Conservation (phyloP, 768 basidiomycete species). For the Lanmaoa rubissima region DNA sequence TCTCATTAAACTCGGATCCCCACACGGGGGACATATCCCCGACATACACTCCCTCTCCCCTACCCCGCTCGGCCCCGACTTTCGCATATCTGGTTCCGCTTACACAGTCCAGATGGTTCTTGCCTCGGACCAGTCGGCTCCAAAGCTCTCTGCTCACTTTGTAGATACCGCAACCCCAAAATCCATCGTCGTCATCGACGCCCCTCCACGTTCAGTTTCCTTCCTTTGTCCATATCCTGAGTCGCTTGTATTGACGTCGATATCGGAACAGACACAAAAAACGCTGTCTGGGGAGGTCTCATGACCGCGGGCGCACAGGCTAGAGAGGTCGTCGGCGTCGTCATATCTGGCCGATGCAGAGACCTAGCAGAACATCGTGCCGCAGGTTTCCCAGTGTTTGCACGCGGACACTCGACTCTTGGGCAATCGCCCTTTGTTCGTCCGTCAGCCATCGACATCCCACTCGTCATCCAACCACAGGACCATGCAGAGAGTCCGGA, state of each 20-base stretch:
- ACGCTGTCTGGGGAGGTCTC: conserved; percentile 90
- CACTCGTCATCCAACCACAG: conserved; percentile 46
- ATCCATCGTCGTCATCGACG: conserved; percentile 70
- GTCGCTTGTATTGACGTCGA: not conserved
- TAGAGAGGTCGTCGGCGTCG: conserved; percentile 66
- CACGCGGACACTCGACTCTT: conserved; percentile 77
- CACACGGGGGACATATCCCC: conserved; percentile 77
- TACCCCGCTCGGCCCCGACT: conserved; percentile 26
- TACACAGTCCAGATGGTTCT: conserved; percentile 86
- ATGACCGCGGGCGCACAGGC: conserved; percentile 85
- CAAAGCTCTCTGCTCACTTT: conserved; percentile 70
- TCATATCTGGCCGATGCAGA: conserved; percentile 83
- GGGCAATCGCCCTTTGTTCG: conserved; percentile 86
- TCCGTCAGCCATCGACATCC: conserved; percentile 70
- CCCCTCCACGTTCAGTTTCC: conserved; percentile 59
- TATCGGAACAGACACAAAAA: conserved; percentile 54
- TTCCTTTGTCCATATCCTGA: conserved; percentile 7
- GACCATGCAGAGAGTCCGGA: conserved; percentile 33
- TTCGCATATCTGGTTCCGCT: conserved; percentile 69
- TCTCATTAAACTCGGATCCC: conserved; percentile 71
- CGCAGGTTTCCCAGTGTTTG: conserved; percentile 76
- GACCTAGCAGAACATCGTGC: conserved; percentile 77
- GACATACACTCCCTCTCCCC: conserved; percentile 58
- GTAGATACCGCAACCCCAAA: conserved; percentile 72
- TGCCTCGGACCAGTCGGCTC: conserved; percentile 53